These are phyloP conservation scores for Paraphaeosphaeria sporulosa DNA, from an alignment of 2,329 filamentous ascomycete species.

Conservation along the genomic window DNA sequence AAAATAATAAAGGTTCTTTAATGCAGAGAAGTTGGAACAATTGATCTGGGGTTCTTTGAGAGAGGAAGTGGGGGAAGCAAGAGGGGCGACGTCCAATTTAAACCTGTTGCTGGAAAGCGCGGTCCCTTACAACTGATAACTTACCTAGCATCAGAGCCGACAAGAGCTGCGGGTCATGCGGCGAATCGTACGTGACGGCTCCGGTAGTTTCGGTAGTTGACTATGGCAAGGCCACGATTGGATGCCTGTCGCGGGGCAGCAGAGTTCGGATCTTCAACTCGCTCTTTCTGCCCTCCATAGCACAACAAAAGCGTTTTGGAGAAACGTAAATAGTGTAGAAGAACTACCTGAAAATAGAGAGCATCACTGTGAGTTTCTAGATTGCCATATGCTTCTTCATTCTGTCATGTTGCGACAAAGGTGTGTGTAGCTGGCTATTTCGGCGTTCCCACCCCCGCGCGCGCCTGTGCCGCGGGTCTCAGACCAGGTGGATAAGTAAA, in stretches of 20 bases:
- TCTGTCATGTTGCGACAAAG: neutral
- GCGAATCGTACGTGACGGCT: neutral
- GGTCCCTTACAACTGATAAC: neutral
- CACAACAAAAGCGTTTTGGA: neutral
- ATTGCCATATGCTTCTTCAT: accelerated
- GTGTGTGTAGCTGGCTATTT: neutral
- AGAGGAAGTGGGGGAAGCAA: neutral
- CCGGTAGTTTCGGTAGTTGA: neutral
- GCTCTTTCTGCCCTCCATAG: neutral
- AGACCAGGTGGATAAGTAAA: neutral
- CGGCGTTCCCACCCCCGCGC: neutral
- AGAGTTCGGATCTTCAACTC: neutral
- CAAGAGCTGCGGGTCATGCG: neutral
- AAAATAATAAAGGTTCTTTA: neutral
- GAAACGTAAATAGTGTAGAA: neutral
- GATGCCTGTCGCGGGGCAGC: neutral
- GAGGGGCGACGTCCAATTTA: neutral
- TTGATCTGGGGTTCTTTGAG: neutral
- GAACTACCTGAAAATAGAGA: neutral
- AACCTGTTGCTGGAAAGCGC: neutral
- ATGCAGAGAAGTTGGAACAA: neutral
- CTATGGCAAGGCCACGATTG: neutral
- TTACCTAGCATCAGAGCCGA: slow-evolving; percentile 1
- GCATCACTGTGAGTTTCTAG: neutral
- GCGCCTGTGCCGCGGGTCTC: neutral